Evolutionary conservation across 208 protist genomes (phyloP).

Genomic region (Leishmania martiniquensis): DNA sequence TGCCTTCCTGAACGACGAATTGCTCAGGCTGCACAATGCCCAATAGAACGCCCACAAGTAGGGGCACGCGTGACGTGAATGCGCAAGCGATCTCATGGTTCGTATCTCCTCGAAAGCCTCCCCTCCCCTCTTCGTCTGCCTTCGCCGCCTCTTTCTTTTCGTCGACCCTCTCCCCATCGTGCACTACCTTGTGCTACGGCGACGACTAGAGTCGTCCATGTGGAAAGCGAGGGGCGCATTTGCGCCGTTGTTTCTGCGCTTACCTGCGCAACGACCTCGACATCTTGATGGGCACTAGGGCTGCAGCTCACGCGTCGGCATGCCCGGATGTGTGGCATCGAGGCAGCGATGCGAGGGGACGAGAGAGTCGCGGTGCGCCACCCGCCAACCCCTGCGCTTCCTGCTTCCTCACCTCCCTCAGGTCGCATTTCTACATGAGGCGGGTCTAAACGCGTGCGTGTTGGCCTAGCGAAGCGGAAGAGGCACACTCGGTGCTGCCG

Average conservation of each 20-base stretch:
- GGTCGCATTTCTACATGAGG: not conserved
- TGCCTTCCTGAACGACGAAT: conserved; percentile 69
- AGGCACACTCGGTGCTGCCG: not conserved
- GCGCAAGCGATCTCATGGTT: not conserved
- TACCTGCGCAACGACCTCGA: not conserved
- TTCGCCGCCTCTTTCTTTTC: not conserved
- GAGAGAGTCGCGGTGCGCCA: not conserved
- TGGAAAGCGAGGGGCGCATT: not conserved
- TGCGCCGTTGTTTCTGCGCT: not conserved
- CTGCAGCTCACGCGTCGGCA: not conserved
- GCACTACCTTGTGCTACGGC: not conserved
- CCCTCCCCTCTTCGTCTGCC: not conserved
- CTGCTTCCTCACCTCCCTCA: no score
- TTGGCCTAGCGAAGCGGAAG: not conserved
- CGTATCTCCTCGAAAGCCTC: not conserved
- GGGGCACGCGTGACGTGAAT: not conserved
- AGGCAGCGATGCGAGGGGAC: not conserved
- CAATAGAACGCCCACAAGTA: conserved; percentile 12
- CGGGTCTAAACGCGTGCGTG: not conserved
- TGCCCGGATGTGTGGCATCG: not conserved
- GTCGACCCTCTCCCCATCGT: not conserved
- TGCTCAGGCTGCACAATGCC: conserved; percentile 41
- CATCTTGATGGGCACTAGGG: not conserved
- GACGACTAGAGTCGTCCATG: not conserved
- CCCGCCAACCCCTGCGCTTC: not conserved